A percentile compares a stretch with the other conserved stretches of the same genome.
Conservation (phyloP, 805 yeast genomes). For the Limtongia smithiae region DNA sequence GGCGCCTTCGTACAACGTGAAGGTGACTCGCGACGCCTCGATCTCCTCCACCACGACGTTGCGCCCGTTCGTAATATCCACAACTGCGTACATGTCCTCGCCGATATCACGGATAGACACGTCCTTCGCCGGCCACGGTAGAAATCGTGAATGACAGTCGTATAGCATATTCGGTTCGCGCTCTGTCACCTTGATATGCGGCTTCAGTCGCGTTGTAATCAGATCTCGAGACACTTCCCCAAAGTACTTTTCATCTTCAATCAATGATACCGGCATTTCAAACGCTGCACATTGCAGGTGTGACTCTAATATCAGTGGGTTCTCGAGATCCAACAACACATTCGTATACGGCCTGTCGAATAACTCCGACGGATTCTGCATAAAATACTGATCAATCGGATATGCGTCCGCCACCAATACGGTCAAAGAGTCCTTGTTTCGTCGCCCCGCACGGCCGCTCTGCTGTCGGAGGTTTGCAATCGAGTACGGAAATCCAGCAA, state of each 20-base stretch:
- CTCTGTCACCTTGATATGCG: conserved; percentile 29
- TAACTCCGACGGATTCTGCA: conserved; percentile 61
- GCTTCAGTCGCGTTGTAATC: conserved; percentile 36
- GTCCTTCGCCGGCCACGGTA: conserved; percentile 77
- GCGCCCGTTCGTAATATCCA: conserved; percentile 76
- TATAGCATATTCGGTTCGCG: conserved; percentile 43
- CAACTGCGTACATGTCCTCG: conserved; percentile 79
- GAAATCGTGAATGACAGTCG: conserved; percentile 53
- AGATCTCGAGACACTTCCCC: conserved; percentile 39
- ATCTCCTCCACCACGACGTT: conserved; percentile 81
- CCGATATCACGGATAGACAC: conserved; percentile 83
- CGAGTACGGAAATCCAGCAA: conserved; percentile 90
- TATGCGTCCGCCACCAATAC: conserved; percentile 76
- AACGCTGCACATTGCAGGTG: conserved; percentile 95
- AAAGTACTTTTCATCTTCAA: conserved; percentile 58
- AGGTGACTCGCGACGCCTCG: conserved; percentile 83
- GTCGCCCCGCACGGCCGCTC: conserved; percentile 95
- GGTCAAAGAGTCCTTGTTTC: conserved; percentile 79
- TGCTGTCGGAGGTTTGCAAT: conserved; percentile 89
- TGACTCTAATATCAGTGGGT: conserved; percentile 61
- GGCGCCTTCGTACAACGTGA: conserved; percentile 83
- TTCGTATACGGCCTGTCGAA: conserved; percentile 52
- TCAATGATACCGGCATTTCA: conserved; percentile 63
- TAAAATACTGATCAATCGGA: conserved; percentile 83
- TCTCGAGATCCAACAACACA: conserved; percentile 57